Evolutionary conservation across 2,329 filamentous ascomycete genomes (phyloP), one percentile per base, ranked within the genome.

Genomic region (Paracorniculantispora psalliotae): DNA sequence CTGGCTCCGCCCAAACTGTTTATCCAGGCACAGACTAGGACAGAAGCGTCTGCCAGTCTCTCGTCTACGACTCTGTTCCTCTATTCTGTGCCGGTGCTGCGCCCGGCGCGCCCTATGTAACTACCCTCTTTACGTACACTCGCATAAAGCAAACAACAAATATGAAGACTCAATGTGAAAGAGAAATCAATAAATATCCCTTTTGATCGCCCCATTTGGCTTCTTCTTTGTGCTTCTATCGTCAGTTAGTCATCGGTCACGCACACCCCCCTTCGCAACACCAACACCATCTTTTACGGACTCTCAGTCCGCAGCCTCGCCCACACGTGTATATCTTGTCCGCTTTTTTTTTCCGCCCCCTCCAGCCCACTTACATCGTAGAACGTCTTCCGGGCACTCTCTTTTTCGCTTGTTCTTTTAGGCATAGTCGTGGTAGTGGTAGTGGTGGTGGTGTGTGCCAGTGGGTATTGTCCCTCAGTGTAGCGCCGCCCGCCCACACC

Each of bases 291-390:
- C 33, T 52, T 6, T 43, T 39, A 39, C 13, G 7, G n/a, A 17
- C 44, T 17, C 3, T 28, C 13, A 35, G n/a, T 15, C 23, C 21
- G 23, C 53, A 48, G 53, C 53, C 53, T 28, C n/a, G 53, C 28
- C 33, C 41, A 25, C 50, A 12, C 23, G 4, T 13, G 15, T 35
- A 17, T 70, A 61, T 71, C 59, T 63, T 68, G 67, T 66, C 61
- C 70, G 69, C 66, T 66, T 64, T 71, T 63, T 66, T 50, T 35
- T 56, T 25, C 53, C 50, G 37, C 43, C 39, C 21, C 41, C 41
- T 41, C 53, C 19, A 56, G 39, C 26, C 53, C 53, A 19, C 30
- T 35, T 56, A 39, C 28, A 56, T 35, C 41, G 54, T 23, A 30
- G 35, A 33, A 19, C 7, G 17, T 44, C 46, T 33, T 43, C 17